phyloP scores from a whole-genome alignment of 2,329 filamentous ascomycete genomes.

The Tolypocladium pustulatum region DNA sequence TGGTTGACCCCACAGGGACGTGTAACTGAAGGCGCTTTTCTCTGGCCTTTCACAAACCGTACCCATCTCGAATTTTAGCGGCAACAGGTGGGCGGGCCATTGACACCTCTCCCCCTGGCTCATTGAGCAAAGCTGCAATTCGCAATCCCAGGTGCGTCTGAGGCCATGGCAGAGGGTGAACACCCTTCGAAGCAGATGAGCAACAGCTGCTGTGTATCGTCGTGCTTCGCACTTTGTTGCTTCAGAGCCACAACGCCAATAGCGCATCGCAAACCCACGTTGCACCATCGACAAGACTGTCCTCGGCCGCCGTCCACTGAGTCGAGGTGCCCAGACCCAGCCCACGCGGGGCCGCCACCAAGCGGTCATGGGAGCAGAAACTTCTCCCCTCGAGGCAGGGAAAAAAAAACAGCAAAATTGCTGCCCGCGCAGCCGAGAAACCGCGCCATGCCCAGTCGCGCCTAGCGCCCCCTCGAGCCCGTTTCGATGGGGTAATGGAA shows the following conservation, averaged over 20 bases:
- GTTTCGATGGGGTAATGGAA: constrained; percentile 1
- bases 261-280: neutral
- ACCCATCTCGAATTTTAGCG: neutral
- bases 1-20: too few relatives aligned
- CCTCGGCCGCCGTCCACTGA: too few relatives aligned
- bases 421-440: neutral
- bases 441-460: neutral
- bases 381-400: neutral
- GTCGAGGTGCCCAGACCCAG: neutral
- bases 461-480: neutral
- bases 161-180: neutral
- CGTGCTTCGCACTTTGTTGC: neutral
- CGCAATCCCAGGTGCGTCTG: neutral
- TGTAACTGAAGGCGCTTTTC: too few relatives aligned
- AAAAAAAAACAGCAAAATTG: neutral
- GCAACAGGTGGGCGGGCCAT: neutral
- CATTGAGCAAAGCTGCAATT: neutral
- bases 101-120: neutral
- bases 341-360: neutral
- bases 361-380: neutral
- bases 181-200: neutral
- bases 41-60: neutral
- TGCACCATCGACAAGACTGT: too few relatives aligned
- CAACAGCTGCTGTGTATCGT: neutral
- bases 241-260: neutral